Evolutionary conservation across 2,329 filamentous ascomycete species (phyloP), one percentile per base, ranked within the genome.

Genomic region (Penicillium italicum): DNA sequence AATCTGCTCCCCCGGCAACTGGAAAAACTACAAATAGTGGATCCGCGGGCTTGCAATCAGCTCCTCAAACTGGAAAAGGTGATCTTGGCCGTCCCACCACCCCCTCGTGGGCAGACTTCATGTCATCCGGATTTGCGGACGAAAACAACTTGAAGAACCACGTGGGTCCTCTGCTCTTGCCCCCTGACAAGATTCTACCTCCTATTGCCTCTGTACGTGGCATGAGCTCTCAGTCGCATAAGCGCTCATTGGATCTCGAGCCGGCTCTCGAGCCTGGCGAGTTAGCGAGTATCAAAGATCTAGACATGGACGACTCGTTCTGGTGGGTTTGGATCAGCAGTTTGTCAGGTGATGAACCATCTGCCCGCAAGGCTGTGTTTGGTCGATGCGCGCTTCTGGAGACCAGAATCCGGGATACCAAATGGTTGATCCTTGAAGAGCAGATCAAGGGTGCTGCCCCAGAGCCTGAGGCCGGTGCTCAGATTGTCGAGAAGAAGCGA

Each of bases 241-340:
- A 81, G 53, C 85, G 88, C 41, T 82, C 85, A 56, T 77, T 90
- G n/a, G 86, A 91, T 62, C 81, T 81, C 14, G 85, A 89, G 51
- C 75, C 76, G 24, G 79, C 84, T 38, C 79, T 97, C 0, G 91
- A 97, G 62, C 94, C 93, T 0, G 94, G 91, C 49, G 94, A 99
- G 79, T 81, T 99, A 55, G 94, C 94, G 30, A 97, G 91, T 70
- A 96, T 99, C 68, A 89, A 84, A 24, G 83, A 83, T 36, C 84
- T 97, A 55, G 87, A 94, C 60, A 80, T 99, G 5, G 94, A 99
- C 66, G 93, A 97, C 71, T 88, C 91, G 1, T 99, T 99, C 73
- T 99, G 94, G 94, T 97, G 94, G 93, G 94, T 97, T 4, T 99
- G 94, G 94, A 97, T 99, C 82, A 95, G 86, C 65, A 97, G 93